Conservation (phyloP, 352 stramenopile species). For the Phytophthora boehmeriae region DNA sequence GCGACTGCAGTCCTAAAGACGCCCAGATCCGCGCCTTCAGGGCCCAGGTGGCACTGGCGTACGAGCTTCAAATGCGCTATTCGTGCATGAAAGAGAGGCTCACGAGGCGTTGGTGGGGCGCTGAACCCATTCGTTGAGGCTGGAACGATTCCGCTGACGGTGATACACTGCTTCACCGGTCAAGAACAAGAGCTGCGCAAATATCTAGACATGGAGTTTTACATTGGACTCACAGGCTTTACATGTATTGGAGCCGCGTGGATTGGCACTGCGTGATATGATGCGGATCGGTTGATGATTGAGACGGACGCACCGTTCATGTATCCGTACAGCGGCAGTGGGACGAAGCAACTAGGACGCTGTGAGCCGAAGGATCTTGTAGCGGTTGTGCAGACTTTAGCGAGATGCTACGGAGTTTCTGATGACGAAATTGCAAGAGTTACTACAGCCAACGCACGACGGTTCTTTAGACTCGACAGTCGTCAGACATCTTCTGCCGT, state of each 20-base stretch:
- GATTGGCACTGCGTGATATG: conserved; percentile 50
- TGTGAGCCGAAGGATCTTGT: conserved; percentile 75
- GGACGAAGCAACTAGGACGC: conserved; percentile 33
- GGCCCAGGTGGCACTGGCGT: conserved; percentile 89
- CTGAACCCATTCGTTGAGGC: conserved; percentile 54
- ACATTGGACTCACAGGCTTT: conserved; percentile 76
- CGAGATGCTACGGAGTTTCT: conserved; percentile 44
- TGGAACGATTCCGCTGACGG: conserved; percentile 47
- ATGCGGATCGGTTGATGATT: conserved; percentile 62
- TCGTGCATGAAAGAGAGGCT: conserved; percentile 91
- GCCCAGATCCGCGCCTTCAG: conserved; percentile 89
- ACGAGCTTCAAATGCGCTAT: conserved; percentile 87
- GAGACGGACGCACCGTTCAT: conserved; percentile 85
- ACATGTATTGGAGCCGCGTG: conserved; percentile 71
- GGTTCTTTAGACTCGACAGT: conserved; percentile 55
- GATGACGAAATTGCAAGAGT: conserved; percentile 43
- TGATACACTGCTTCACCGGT: conserved; percentile 83
- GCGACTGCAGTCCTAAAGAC: conserved; percentile 93
- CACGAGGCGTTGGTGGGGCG: conserved; percentile 57
- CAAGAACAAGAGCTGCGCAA: conserved; percentile 48
- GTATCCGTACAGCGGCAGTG: conserved; percentile 56
- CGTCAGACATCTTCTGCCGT: conserved; percentile 1
- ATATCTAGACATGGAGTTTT: conserved; percentile 72
- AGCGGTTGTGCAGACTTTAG: conserved; percentile 63
- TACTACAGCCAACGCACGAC: conserved; percentile 55